phyloP scores from a whole-genome alignment of 2,329 filamentous ascomycete species.

The Incumbomyces delicatus region DNA sequence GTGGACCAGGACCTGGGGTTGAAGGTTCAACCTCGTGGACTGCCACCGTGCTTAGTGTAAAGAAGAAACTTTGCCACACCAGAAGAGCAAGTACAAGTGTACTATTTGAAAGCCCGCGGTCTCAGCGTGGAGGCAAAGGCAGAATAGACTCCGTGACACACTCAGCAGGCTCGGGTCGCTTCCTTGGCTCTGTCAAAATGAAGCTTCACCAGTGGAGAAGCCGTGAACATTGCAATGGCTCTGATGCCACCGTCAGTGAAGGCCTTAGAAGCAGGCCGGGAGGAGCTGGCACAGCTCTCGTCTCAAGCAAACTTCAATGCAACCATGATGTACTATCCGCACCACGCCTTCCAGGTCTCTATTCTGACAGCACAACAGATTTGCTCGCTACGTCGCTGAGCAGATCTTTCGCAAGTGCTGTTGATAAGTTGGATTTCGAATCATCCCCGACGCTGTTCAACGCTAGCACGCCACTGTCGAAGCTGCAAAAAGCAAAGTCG shows the following conservation, averaged over 20 bases:
- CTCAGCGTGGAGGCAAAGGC: neutral
- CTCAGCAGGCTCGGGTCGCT: neutral
- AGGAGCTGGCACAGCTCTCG: too few relatives aligned
- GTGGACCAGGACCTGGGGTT: neutral
- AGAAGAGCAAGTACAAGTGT: constrained; percentile 6
- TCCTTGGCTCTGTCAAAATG: constrained; percentile 4
- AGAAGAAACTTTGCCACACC: constrained; percentile 3
- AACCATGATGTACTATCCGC: too few relatives aligned
- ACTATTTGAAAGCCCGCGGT: neutral
- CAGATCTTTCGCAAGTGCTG: constrained; percentile 17
- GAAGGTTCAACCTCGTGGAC: neutral
- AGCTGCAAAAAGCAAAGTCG: constrained; percentile 3
- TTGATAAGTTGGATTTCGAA: constrained; percentile 17
- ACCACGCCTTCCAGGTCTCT: constrained; percentile 1
- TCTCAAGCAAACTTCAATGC: too few relatives aligned
- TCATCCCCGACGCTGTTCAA: constrained; percentile 7
- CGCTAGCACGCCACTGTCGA: neutral
- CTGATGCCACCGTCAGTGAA: too few relatives aligned
- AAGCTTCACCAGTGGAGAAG: constrained; percentile 4
- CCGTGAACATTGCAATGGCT: neutral
- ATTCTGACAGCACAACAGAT: constrained; percentile 7
- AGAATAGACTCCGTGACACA: neutral
- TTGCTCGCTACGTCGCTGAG: constrained; percentile 13
- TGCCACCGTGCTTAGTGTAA: constrained; percentile 1
- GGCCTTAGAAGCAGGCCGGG: too few relatives aligned